Conservation (phyloP, 352 stramenopile species). For the Stephanocyclus meneghinianus region DNA sequence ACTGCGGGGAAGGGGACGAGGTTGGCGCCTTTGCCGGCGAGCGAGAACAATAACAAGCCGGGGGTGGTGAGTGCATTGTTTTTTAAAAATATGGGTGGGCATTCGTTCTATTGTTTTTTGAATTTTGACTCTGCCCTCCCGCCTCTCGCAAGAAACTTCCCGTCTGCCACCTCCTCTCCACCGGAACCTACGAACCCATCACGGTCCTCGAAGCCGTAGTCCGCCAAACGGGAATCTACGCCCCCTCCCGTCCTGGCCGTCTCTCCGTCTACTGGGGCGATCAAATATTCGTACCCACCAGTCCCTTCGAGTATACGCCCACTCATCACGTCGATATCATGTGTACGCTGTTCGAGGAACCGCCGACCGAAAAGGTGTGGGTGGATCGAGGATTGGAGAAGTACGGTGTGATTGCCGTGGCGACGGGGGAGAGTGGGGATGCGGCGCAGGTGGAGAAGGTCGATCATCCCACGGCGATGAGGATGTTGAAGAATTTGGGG, state of each 20-base stretch:
- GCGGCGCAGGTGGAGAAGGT: slow-evolving; percentile 94
- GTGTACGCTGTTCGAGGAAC: slow-evolving; percentile 86
- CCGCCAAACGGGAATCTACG: slow-evolving; percentile 97
- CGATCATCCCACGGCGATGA: slow-evolving; percentile 91
- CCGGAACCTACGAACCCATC: slow-evolving; percentile 89
- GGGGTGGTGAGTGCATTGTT: slow-evolving; percentile 83
- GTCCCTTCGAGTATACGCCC: slow-evolving; percentile 89
- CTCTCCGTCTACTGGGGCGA: slow-evolving; percentile 98
- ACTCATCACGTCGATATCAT: slow-evolving; percentile 97
- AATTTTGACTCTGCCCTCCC: background rate
- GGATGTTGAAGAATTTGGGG: slow-evolving; percentile 90
- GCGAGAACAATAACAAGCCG: slow-evolving; percentile 99
- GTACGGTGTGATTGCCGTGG: slow-evolving; percentile 96
- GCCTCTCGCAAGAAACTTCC: slow-evolving; percentile 87
- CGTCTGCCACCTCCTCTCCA: slow-evolving; percentile 84
- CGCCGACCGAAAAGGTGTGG: slow-evolving; percentile 90
- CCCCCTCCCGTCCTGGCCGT: slow-evolving; percentile 89
- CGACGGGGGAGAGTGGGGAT: slow-evolving; percentile 89
- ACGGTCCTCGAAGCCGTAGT: slow-evolving; percentile 97
- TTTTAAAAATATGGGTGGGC: background rate
- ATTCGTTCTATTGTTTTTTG: background rate
- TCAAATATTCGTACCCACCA: slow-evolving; percentile 96
- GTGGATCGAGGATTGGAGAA: slow-evolving; percentile 94
- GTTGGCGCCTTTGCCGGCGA: slow-evolving; percentile 92
- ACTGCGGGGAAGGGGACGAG: slow-evolving; percentile 97